These are phyloP conservation scores for Aspergillus transmontanensis DNA, from an alignment of 2,329 filamentous ascomycete species.

Conservation along the genomic window DNA sequence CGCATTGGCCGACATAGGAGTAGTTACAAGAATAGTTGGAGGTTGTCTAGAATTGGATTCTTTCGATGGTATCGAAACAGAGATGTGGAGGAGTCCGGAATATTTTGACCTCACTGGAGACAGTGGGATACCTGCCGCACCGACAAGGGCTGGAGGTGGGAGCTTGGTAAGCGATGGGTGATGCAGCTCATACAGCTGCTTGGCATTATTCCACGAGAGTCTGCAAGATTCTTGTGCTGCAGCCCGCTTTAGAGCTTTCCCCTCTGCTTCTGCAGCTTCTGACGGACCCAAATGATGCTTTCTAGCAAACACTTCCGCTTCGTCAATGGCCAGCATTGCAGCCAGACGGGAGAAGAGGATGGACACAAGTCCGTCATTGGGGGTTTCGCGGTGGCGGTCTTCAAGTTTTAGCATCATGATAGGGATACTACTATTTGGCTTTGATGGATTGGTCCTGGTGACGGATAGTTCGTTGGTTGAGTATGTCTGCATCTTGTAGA, in stretches of 20 bases:
- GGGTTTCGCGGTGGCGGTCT: conserved; percentile 39
- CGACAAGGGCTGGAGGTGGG: conserved; percentile 32
- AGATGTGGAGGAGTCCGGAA: conserved; percentile 45
- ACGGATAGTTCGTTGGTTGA: conserved; percentile 46
- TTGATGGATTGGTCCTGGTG: conserved; percentile 44
- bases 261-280: conserved; percentile 46
- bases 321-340: conserved; percentile 52
- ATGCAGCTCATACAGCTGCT: conserved; percentile 48
- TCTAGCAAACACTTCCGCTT: conserved; percentile 44
- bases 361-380: conserved; percentile 47
- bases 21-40: conserved; percentile 42
- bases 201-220: conserved; percentile 46
- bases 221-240: conserved; percentile 50
- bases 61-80: conserved; percentile 37
- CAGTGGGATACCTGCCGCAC: conserved; percentile 38
- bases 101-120: conserved; percentile 34
- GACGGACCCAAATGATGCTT: conserved; percentile 43
- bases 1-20: conserved; percentile 38
- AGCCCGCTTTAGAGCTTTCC: conserved; percentile 46
- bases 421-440: conserved; percentile 42
- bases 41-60: conserved; percentile 21
- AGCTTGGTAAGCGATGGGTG: conserved; percentile 46
- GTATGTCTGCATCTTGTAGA: conserved; percentile 49
- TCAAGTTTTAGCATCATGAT: conserved; percentile 48
- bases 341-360: conserved; percentile 53